Evolutionary conservation across 2,329 filamentous ascomycete species (phyloP), one percentile per base, ranked within the genome.

Genomic region (Zymoseptoria brevis): DNA sequence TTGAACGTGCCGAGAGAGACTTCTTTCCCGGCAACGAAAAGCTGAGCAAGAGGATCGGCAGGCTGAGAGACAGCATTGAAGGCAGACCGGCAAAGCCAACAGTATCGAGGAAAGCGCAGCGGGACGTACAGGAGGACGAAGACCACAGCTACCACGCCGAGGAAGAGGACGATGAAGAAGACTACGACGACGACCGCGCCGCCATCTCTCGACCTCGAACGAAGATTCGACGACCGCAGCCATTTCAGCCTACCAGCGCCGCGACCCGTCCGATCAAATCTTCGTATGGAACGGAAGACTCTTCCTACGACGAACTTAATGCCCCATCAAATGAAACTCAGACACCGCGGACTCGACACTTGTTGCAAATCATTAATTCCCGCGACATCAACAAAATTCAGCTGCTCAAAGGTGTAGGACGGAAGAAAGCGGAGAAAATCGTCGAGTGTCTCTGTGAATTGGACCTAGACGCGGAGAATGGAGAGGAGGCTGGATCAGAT

Each of bases 21-120:
- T 94, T 85, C 74, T 97, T 97, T 67, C 92, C 92, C 0, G 86
- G 85, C 1, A 94, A 96, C 71, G 81, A 85, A 54, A 96, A 93
- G 75, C 79, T 87, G n/a, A 75, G 75, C 26, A 63, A 72, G 30
- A 86, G 85, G 72, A 84, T 87, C 66, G 73, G 75, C 22, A 74
- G 68, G 19, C 66, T 86, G 57, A 77, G 81, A 66, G 79, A 82
- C 49, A 79, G 78, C 41, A 74, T 84, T 49, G 73, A 69, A 53
- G 69, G 64, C 49, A 78, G 74, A 69, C 73, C 70, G 51, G 73
- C 71, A 30, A 68, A 65, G n/a, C 16, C 35, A 45, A 45, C 35
- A 45, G 35, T 11, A n/a, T n/a, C 35, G 16, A 67, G 61, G 50
- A 57, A 57, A 19, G 35, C 51, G 45, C 51, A 53, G 26, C 54